Evolutionary conservation across 1,139 yeast genomes (phyloP).

Genomic region (Scheffersomyces stambukii): DNA sequence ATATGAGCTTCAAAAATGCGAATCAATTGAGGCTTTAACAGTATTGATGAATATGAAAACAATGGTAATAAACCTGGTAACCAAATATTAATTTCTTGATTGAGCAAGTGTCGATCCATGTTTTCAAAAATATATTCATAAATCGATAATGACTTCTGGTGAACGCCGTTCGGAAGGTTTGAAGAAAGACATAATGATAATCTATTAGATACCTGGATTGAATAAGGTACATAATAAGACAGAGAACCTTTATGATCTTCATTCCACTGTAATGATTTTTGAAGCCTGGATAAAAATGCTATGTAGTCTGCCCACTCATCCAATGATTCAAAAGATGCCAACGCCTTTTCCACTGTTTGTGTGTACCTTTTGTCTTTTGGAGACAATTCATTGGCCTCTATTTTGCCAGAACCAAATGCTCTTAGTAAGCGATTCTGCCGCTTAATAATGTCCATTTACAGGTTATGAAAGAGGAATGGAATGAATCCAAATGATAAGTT

Average conservation of each 20-base stretch:
- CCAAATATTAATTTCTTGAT: constrained; percentile 63
- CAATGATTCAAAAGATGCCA: constrained; percentile 75
- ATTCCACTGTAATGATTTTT: constrained; percentile 54
- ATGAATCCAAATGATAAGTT: too few relatives aligned
- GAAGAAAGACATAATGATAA: constrained; percentile 70
- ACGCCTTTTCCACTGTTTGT: constrained; percentile 66
- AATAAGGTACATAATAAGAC: constrained; percentile 34
- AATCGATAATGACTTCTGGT: constrained; percentile 77
- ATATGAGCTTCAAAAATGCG: constrained; percentile 55
- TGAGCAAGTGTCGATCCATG: constrained; percentile 49
- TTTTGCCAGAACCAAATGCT: constrained; percentile 3
- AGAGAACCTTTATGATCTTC: constrained; percentile 42
- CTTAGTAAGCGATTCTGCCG: constrained; percentile 1
- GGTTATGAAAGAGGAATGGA: too few relatives aligned
- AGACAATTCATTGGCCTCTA: constrained; percentile 14
- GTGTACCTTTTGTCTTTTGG: constrained; percentile 68
- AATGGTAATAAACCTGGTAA: constrained; percentile 85
- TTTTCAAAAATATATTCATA: constrained; percentile 67
- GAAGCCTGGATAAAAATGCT: constrained; percentile 74
- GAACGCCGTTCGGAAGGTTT: constrained; percentile 89
- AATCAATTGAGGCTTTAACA: constrained; percentile 74
- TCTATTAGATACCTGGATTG: constrained; percentile 42
- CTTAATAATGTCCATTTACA: not conserved
- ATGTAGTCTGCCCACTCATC: constrained; percentile 99
- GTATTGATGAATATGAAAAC: constrained; percentile 82